phyloP scores from a whole-genome alignment of 495 filamentous ascomycete species.

The Cryomyces antarcticus region DNA sequence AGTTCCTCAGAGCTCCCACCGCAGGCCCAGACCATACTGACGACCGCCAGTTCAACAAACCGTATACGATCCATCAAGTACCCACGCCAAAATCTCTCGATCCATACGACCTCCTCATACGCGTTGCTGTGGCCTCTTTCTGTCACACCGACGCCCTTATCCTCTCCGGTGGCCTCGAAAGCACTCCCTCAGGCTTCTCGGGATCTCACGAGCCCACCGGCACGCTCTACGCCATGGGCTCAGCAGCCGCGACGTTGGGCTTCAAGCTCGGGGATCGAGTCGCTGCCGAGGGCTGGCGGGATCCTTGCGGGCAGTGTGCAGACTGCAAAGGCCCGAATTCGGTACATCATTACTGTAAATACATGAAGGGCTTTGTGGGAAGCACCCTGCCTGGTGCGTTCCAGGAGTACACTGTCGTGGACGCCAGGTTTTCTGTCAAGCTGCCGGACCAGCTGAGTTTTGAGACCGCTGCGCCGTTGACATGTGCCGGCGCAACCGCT shows the following conservation, averaged over 20 bases:
- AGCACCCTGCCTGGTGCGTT: conserved; percentile 30
- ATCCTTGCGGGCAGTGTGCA: conserved; percentile 27
- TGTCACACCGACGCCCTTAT: conserved; percentile 42
- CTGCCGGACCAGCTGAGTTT: conserved; percentile 29
- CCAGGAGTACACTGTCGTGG: conserved; percentile 29
- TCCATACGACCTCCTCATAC: conserved; percentile 32
- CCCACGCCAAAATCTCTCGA: conserved; percentile 25
- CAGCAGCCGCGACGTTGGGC: conserved; percentile 13
- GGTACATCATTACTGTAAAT: conserved; percentile 25
- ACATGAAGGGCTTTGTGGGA: conserved; percentile 19
- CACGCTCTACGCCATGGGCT: conserved; percentile 28
- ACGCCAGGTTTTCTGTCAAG: conserved; percentile 21
- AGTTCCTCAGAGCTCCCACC: no score
- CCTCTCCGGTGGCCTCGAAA: conserved; percentile 20
- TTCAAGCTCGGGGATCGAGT: conserved; percentile 29
- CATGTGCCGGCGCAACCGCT: conserved; percentile 34
- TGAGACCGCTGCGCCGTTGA: conserved; percentile 30
- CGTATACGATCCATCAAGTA: conserved; percentile 29
- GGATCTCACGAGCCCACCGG: conserved; percentile 39
- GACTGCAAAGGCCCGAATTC: conserved; percentile 25
- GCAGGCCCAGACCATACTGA: background rate
- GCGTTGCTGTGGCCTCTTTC: conserved; percentile 34
- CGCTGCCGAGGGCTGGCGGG: conserved; percentile 25
- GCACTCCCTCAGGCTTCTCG: conserved; percentile 25
- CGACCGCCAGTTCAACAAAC: conserved; percentile 22